Evolutionary conservation across 78 protist species (phyloP), one percentile per base, ranked within the genome.

Genomic region (Tieghemostelium lacteum): DNA sequence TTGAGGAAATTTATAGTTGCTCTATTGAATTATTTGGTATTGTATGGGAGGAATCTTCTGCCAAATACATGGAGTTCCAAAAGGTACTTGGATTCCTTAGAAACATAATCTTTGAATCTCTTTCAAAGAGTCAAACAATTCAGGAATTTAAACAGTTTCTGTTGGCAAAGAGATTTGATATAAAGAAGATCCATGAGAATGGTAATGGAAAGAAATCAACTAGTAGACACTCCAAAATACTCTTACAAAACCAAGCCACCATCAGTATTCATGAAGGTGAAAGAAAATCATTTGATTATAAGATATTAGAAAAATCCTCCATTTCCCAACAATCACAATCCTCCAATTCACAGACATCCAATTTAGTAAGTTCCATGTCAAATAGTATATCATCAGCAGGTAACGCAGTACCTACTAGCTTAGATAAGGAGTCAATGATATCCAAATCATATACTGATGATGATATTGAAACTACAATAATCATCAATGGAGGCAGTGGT

Each of bases 31-130:
- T 80, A 2, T 80, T 80, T 36, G 88, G 52, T 26, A 57, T 80
- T n/a, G 88, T 80, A 17, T 80, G 88, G 88, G 63, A 67, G 2
- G 88, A 80, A 29, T 58, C 34, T 22, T 19, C n/a, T 67, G 88
- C 88, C 6, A 80, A 36, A 22, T 80, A 80, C 67, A 80, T 80
- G 88, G 75, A 57, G 1, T 80, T 80, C 55, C 54, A 50, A 54
- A 80, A 57, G 42, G 88, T 80, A 19, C 52, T 65, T 12, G 34
- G 22, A 52, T 49, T 67, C 26, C 33, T 80, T 1, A 52, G 73
- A 39, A 29, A 52, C 50, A 37, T 66, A 28, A 71, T 71, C 26
- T 22, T 31, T 20, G 88, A 80, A 28, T 42, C 75, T 2, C 24
- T 80, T 10, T n/a, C 39, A 14, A 80, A 80, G 67, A 34, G 69